Evolutionary conservation across 176 grass and related monocot species (phyloP).

Genomic region (Oryza punctata): DNA sequence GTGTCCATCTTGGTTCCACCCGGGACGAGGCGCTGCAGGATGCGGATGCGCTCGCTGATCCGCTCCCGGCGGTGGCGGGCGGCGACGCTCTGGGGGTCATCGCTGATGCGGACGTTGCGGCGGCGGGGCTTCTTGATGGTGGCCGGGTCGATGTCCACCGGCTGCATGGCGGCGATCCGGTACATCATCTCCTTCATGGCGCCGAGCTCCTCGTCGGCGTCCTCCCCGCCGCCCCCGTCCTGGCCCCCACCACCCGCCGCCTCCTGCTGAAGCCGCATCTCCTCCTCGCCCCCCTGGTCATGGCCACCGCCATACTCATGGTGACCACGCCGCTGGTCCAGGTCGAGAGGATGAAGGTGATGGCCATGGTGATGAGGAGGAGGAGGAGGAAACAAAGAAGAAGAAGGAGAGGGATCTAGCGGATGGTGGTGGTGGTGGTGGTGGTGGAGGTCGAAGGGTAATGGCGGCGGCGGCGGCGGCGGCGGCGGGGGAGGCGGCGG

Average conservation of each 20-base stretch:
- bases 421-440: constrained; percentile 43
- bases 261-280: constrained; percentile 37
- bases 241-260: not conserved
- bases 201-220: constrained; percentile 70
- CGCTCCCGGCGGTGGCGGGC: constrained; percentile 84
- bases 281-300: constrained; percentile 20
- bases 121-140: constrained; percentile 81
- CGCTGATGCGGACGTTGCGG: constrained; percentile 90
- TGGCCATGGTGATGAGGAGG: not conserved
- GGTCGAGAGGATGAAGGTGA: constrained; percentile 20
- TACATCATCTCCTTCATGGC: constrained; percentile 99
- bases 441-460: constrained; percentile 43
- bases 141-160: constrained; percentile 86
- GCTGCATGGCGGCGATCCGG: constrained; percentile 91
- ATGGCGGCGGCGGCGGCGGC: constrained; percentile 24
- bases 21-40: constrained; percentile 86
- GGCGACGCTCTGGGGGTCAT: constrained; percentile 87
- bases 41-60: constrained; percentile 89
- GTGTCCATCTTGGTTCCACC: constrained; percentile 98
- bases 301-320: not conserved
- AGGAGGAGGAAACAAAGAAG: constrained; percentile 41
- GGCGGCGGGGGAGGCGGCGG: not conserved
- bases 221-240: constrained; percentile 2
- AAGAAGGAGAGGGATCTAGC: constrained; percentile 45
- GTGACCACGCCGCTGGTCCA: constrained; percentile 39